phyloP scores from a whole-genome alignment of 495 filamentous ascomycete genomes.

The Jackrogersella minutella region DNA sequence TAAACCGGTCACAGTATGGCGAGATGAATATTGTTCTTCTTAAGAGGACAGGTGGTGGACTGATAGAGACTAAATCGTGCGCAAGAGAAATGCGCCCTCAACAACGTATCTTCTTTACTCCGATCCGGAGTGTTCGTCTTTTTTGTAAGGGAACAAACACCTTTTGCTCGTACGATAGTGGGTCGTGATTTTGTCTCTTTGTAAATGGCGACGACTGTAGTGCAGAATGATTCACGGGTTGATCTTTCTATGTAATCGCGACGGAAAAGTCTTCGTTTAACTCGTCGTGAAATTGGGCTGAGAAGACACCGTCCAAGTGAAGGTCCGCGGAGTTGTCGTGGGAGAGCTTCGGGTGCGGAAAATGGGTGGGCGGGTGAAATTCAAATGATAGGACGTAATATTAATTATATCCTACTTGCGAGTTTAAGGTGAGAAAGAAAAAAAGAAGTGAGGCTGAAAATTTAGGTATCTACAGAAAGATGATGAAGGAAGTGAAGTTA shows the following conservation, averaged over 20 bases:
- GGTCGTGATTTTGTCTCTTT: background rate
- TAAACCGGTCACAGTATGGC: background rate
- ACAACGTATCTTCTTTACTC: background rate
- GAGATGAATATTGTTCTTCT: background rate
- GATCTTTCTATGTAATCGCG: background rate
- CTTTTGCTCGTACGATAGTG: background rate
- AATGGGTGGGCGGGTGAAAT: background rate
- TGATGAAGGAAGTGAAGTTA: constrained; percentile 9
- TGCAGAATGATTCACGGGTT: background rate
- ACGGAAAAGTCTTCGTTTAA: background rate
- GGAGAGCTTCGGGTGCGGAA: background rate
- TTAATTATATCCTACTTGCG: background rate
- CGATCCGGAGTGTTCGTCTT: background rate
- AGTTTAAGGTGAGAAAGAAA: background rate
- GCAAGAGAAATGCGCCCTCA: constrained; percentile 1
- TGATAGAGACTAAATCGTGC: background rate
- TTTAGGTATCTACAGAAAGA: background rate
- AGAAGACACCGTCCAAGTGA: background rate
- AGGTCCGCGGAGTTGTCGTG: background rate
- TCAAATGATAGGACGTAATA: background rate
- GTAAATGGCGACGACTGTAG: background rate
- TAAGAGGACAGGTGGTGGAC: background rate
- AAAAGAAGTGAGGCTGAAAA: background rate
- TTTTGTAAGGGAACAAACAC: background rate
- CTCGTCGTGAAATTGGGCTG: background rate